Percentiles rank a stretch among this genome's conserved stretches.
Conservation (phyloP, 768 basidiomycete species). For the Boletus tylopilopsis region DNA sequence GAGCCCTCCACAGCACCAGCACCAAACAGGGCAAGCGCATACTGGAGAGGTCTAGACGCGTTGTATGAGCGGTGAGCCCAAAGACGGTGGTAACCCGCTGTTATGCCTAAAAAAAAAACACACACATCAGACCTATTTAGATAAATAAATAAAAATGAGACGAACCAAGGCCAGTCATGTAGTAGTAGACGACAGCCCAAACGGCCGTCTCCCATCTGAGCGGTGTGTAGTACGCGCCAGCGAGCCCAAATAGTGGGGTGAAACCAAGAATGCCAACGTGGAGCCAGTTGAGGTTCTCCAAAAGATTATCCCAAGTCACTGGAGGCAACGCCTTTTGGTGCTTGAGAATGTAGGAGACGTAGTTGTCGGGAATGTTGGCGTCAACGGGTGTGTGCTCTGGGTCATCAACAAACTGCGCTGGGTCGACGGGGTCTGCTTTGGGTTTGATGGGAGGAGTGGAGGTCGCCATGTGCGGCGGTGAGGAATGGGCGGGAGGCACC, state of each 20-base stretch:
- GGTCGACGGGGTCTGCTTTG: slow-evolving; percentile 1
- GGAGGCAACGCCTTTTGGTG: slow-evolving; percentile 67
- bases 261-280: slow-evolving; percentile 68
- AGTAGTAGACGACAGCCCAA: slow-evolving; percentile 69
- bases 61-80: slow-evolving; percentile 98
- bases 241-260: slow-evolving; percentile 69
- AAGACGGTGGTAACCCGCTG: slow-evolving; percentile 93
- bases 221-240: slow-evolving; percentile 64
- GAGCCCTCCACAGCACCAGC: slow-evolving; percentile 95
- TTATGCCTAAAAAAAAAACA: slow-evolving; percentile 57
- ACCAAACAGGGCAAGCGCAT: slow-evolving; percentile 77
- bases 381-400: slow-evolving; percentile 40
- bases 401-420: slow-evolving; percentile 19
- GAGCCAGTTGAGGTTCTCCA: slow-evolving; percentile 72
- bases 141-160: slow-evolving; percentile 33
- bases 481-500: slow-evolving; percentile 17
- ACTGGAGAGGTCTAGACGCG: slow-evolving; percentile 82
- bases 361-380: slow-evolving; percentile 74
- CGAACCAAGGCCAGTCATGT: slow-evolving; percentile 77
- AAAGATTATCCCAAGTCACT: slow-evolving; percentile 54
- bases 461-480: slow-evolving; percentile 15
- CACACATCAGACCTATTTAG: slow-evolving; percentile 31
- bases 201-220: slow-evolving; percentile 71
- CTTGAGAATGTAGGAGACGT: slow-evolving; percentile 71
- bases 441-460: slow-evolving; percentile 8